A percentile compares a stretch with the other conserved stretches of the same genome.
These are phyloP conservation scores for Delonix regia DNA, from an alignment of 306 rosid genomes.

Conservation along the genomic window DNA sequence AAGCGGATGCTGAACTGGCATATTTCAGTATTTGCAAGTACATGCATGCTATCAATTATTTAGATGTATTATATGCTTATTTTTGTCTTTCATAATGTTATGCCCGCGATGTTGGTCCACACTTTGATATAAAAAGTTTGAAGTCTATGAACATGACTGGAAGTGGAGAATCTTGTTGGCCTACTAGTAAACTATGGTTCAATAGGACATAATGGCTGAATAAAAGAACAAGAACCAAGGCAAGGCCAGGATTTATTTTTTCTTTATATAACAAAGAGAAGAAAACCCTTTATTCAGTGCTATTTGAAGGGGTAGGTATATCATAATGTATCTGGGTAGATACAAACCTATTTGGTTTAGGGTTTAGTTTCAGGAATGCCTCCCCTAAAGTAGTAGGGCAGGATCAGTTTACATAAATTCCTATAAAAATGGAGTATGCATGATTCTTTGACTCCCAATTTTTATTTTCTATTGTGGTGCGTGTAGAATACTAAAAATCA, in stretches of 20 bases:
- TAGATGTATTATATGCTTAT: neutral
- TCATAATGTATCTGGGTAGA: neutral
- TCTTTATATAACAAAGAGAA: neutral
- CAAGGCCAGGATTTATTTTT: neutral
- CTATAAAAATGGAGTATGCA: neutral
- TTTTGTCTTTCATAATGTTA: neutral
- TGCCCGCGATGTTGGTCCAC: neutral
- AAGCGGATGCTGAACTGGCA: neutral
- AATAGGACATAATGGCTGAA: neutral
- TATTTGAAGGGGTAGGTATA: neutral
- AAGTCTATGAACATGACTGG: neutral
- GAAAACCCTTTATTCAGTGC: neutral
- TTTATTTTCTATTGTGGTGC: neutral
- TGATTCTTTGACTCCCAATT: neutral
- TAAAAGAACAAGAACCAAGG: neutral
- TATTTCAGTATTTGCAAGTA: neutral
- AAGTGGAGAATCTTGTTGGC: neutral
- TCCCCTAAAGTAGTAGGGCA: neutral
- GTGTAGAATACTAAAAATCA: neutral
- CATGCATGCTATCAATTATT: neutral
- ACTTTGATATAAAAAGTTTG: neutral
- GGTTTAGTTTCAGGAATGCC: neutral
- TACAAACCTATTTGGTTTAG: neutral
- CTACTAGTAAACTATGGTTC: neutral
- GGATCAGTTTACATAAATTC: neutral